phyloP scores from a whole-genome alignment of 1,284 basidiomycete genomes.

The Cryptococcus neoformans region DNA sequence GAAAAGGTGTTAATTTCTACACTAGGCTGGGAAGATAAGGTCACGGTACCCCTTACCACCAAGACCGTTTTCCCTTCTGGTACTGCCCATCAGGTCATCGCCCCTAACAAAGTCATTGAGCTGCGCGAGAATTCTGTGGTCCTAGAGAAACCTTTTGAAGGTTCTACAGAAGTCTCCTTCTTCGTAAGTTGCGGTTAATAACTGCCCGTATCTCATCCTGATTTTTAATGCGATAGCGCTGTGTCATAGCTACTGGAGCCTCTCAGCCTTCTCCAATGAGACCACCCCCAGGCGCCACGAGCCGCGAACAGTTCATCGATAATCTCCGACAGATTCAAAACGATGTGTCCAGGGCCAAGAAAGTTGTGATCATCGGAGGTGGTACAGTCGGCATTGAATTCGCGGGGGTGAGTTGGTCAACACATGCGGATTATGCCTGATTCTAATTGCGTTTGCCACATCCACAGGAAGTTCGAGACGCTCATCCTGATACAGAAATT shows the following conservation, averaged over 20 bases:
- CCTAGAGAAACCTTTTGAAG: conserved; percentile 44
- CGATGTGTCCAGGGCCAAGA: conserved; percentile 32
- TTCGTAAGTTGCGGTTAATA: conserved; percentile 30
- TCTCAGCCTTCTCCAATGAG: conserved; percentile 44
- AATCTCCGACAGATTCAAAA: conserved; percentile 30
- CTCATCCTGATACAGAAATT: conserved; percentile 26
- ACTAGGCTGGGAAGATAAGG: conserved; percentile 47
- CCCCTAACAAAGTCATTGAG: conserved; percentile 39
- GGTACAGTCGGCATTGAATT: conserved; percentile 53
- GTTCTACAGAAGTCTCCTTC: conserved; percentile 43
- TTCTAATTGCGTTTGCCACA: too few species aligned
- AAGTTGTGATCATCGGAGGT: conserved; percentile 47
- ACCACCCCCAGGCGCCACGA: conserved; percentile 20
- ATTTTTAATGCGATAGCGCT: not conserved
- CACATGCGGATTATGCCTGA: too few species aligned
- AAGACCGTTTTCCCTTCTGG: conserved; percentile 38
- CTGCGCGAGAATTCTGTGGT: conserved; percentile 36
- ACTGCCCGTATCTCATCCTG: not conserved
- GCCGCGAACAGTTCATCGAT: conserved; percentile 19
- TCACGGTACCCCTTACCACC: conserved; percentile 36
- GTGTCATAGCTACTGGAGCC: conserved; percentile 42
- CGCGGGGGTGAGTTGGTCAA: conserved; percentile 33
- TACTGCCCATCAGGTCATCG: conserved; percentile 36
- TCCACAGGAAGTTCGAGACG: conserved; percentile 21
- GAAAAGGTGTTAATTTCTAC: not conserved